Evolutionary conservation across 768 basidiomycete genomes (phyloP).

Genomic region (Kwoniella bestiolae): DNA sequence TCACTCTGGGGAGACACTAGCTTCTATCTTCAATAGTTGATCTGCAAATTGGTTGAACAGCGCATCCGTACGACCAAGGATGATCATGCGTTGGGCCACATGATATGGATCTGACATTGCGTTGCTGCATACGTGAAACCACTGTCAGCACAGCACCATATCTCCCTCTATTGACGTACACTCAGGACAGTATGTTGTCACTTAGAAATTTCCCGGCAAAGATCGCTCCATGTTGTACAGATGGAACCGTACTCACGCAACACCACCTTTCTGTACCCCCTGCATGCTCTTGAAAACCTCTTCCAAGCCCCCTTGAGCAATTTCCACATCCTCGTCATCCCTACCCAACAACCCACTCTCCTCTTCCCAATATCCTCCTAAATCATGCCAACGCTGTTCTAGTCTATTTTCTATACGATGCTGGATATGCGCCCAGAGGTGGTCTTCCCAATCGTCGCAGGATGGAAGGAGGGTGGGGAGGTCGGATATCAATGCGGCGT

Average conservation of each 20-base stretch:
- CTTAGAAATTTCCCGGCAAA: no score
- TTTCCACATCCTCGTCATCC: conserved; percentile 71
- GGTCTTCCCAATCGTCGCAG: conserved; percentile 91
- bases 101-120: conserved; percentile 56
- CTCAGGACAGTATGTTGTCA: no score
- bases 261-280: conserved; percentile 43
- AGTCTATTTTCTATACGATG: conserved; percentile 76
- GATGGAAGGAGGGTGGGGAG: conserved; percentile 69
- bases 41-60: conserved; percentile 67
- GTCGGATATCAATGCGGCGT: conserved; percentile 78
- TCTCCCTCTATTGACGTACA: background rate
- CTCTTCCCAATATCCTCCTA: conserved; percentile 79
- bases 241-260: conserved; percentile 45
- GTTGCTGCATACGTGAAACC: conserved; percentile 21
- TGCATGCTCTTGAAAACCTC: conserved; percentile 56
- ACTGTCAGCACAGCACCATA: conserved; percentile 2
- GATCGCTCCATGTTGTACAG: no score
- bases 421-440: conserved; percentile 83
- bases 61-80: conserved; percentile 62
- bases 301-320: conserved; percentile 56
- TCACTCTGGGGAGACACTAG: conserved; percentile 55
- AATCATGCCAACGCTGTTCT: conserved; percentile 55
- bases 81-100: conserved; percentile 57
- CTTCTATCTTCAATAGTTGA: conserved; percentile 43
- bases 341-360: conserved; percentile 56